Conservation (phyloP, 495 filamentous ascomycete species). For the Evernia prunastri region DNA sequence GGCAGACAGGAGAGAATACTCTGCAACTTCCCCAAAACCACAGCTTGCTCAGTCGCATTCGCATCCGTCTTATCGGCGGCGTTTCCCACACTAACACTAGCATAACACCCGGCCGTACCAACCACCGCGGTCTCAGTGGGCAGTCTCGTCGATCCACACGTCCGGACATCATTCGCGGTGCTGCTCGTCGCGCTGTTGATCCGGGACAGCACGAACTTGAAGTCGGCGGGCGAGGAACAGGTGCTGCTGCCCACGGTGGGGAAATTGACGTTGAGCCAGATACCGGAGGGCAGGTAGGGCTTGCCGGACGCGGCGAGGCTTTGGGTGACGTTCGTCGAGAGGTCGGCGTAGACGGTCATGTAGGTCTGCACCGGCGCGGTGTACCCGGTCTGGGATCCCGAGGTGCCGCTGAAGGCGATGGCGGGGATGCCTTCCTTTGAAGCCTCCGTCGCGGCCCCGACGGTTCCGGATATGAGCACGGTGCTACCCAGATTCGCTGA, state of each 20-base stretch:
- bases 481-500: conserved; percentile 44
- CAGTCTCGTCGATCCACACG: conserved; percentile 49
- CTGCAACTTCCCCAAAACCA: conserved; percentile 49
- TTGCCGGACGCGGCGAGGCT: conserved; percentile 45
- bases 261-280: conserved; percentile 66
- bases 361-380: conserved; percentile 43
- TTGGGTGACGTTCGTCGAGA: conserved; percentile 51
- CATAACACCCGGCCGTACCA: conserved; percentile 46
- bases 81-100: conserved; percentile 56
- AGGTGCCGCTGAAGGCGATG: conserved; percentile 56
- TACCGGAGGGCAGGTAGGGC: conserved; percentile 52
- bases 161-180: conserved; percentile 48
- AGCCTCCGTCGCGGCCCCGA: conserved; percentile 54
- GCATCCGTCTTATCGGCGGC: conserved; percentile 53
- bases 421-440: conserved; percentile 51
- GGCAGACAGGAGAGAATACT: conserved; percentile 44
- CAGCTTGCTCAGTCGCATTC: conserved; percentile 46
- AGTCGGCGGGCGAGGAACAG: conserved; percentile 44
- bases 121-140: conserved; percentile 52
- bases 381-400: conserved; percentile 46
- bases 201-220: conserved; percentile 55
- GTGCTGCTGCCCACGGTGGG: conserved; percentile 39
- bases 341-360: conserved; percentile 52
- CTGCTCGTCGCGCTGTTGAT: conserved; percentile 47
- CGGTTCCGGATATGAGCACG: conserved; percentile 55